Evolutionary conservation across 2,329 filamentous ascomycete genomes (phyloP).

Genomic region (Alternaria ventricosa): DNA sequence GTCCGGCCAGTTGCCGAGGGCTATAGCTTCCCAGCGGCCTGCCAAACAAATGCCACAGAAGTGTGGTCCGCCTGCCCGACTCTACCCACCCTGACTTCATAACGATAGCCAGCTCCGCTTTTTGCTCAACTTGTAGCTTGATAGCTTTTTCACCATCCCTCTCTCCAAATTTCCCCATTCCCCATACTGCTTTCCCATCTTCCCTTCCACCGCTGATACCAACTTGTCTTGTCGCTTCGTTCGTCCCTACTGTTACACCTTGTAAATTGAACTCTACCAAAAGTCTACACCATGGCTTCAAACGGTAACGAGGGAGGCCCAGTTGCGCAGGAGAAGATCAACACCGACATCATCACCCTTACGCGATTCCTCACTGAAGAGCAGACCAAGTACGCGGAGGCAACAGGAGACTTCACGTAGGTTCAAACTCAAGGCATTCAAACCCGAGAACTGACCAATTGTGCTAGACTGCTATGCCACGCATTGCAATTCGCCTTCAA

Average conservation of each 20-base stretch:
- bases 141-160: slow-evolving; percentile 12
- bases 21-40: slow-evolving; percentile 20
- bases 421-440: slow-evolving; percentile 39
- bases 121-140: slow-evolving; percentile 13
- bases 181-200: slow-evolving; percentile 7
- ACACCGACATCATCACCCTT: slow-evolving; percentile 94
- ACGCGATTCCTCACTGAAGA: slow-evolving; percentile 96
- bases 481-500: slow-evolving; percentile 99
- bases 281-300: slow-evolving; percentile 42
- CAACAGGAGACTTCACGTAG: slow-evolving; percentile 98
- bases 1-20: slow-evolving; percentile 41
- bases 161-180: slow-evolving; percentile 9
- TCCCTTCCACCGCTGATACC: not conserved
- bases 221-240: not conserved
- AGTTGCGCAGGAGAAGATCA: slow-evolving; percentile 76
- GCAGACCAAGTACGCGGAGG: slow-evolving; percentile 89
- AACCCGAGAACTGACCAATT: not conserved
- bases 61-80: slow-evolving; percentile 45
- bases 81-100: slow-evolving; percentile 47
- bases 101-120: slow-evolving; percentile 27
- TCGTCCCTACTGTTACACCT: not conserved
- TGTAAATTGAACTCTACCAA: not conserved
- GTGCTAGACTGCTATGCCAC: slow-evolving; percentile 85
- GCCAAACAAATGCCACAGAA: slow-evolving; percentile 41
- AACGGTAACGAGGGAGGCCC: slow-evolving; percentile 58